Conservation (phyloP, 768 basidiomycete genomes). For the Tylopilus rubrobrunneus region DNA sequence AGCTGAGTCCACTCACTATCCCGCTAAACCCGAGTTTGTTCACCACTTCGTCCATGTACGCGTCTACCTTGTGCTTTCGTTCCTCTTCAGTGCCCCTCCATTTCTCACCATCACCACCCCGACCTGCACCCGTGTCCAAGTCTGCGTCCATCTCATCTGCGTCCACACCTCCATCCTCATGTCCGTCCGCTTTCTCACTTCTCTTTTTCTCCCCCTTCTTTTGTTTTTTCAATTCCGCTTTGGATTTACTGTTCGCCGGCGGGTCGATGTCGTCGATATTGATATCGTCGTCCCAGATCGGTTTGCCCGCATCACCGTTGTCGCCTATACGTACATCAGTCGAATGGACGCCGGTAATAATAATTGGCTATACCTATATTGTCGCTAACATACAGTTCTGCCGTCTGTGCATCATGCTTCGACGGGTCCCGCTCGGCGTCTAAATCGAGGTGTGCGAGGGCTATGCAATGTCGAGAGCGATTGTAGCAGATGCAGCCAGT, state of each 20-base stretch:
- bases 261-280: slow-evolving; percentile 64
- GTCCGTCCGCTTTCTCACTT: slow-evolving; percentile 9
- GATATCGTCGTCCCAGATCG: slow-evolving; percentile 89
- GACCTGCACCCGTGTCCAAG: slow-evolving; percentile 43
- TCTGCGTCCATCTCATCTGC: slow-evolving; percentile 55
- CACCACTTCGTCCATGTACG: slow-evolving; percentile 91
- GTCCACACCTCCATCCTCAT: slow-evolving; percentile 45
- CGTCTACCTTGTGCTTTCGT: slow-evolving; percentile 75
- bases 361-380: slow-evolving; percentile 30
- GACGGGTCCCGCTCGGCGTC: slow-evolving; percentile 93
- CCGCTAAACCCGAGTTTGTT: slow-evolving; percentile 88
- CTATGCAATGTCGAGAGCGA: slow-evolving; percentile 30
- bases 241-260: slow-evolving; percentile 31
- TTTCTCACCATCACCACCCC: slow-evolving; percentile 49
- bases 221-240: slow-evolving; percentile 21
- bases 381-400: slow-evolving; percentile 59
- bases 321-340: slow-evolving; percentile 13
- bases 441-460: slow-evolving; percentile 68
- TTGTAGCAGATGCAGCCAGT: background rate
- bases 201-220: slow-evolving; percentile 57
- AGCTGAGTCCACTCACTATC: no score
- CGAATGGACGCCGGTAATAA: background rate
- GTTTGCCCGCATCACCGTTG: slow-evolving; percentile 58
- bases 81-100: slow-evolving; percentile 91
- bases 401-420: slow-evolving; percentile 81